Conservation (phyloP, 2,329 filamentous ascomycete genomes). For the Eurotiales sp. region DNA sequence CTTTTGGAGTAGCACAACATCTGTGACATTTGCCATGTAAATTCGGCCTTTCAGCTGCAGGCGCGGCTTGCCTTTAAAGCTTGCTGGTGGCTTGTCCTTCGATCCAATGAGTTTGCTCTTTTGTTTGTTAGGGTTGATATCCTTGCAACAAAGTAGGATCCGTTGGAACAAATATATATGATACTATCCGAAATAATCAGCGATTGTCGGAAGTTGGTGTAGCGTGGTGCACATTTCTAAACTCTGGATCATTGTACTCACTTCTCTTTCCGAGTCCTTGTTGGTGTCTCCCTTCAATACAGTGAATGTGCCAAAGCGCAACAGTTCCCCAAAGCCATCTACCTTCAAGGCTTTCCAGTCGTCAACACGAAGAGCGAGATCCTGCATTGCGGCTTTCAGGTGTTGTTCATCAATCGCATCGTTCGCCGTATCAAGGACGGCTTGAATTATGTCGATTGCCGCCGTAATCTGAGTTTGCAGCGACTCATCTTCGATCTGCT, state of each 20-base stretch:
- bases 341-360: slow-evolving; percentile 96
- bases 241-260: slow-evolving; percentile 41
- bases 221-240: background rate
- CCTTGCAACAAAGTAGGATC: slow-evolving; percentile 96
- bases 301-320: slow-evolving; percentile 85
- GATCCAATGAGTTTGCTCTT: slow-evolving; percentile 59
- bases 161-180: slow-evolving; percentile 96
- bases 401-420: slow-evolving; percentile 87
- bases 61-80: slow-evolving; percentile 68
- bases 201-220: slow-evolving; percentile 15
- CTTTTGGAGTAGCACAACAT: slow-evolving; percentile 82
- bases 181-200: slow-evolving; percentile 56
- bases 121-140: slow-evolving; percentile 77
- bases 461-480: slow-evolving; percentile 67
- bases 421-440: slow-evolving; percentile 80
- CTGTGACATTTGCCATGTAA: slow-evolving; percentile 98
- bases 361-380: slow-evolving; percentile 78
- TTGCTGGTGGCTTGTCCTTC: slow-evolving; percentile 68
- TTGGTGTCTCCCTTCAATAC: slow-evolving; percentile 74
- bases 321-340: slow-evolving; percentile 82
- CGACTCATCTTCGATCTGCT: slow-evolving; percentile 72
- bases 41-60: slow-evolving; percentile 94
- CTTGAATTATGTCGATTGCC: slow-evolving; percentile 77
- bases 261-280: slow-evolving; percentile 88
- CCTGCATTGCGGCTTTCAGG: slow-evolving; percentile 75